A percentile compares a stretch with the other conserved stretches of the same genome.
phyloP scores from a whole-genome alignment of 2,329 filamentous ascomycete species.

The Clarireedia homoeocarpa region DNA sequence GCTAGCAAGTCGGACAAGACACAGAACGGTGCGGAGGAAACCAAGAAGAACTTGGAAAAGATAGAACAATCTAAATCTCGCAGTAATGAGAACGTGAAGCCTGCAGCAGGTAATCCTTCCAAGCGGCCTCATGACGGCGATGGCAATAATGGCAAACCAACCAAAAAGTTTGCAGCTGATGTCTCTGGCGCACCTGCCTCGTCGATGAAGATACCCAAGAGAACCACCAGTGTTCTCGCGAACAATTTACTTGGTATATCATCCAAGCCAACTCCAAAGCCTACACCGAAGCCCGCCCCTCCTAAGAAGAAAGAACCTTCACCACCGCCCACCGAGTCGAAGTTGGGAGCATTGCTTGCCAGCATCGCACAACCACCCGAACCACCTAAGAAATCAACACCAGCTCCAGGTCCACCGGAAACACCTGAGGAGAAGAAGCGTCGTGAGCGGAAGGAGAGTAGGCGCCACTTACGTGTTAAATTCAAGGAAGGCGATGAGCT shows the following conservation, averaged over 20 bases:
- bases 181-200: constrained; percentile 20
- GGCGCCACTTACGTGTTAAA: constrained; percentile 60
- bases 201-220: constrained; percentile 22
- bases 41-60: constrained; percentile 22
- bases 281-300: constrained; percentile 23
- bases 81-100: constrained; percentile 14
- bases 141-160: constrained; percentile 22
- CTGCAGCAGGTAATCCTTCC: constrained; percentile 11
- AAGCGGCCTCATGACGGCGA: constrained; percentile 30
- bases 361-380: constrained; percentile 29
- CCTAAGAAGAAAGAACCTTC: constrained; percentile 30
- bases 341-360: constrained; percentile 27
- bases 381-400: constrained; percentile 24
- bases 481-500: constrained; percentile 64
- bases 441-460: constrained; percentile 63
- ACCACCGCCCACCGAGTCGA: constrained; percentile 27
- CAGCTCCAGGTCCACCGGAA: constrained; percentile 38
- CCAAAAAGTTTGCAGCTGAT: constrained; percentile 28
- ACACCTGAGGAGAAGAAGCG: constrained; percentile 60
- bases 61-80: constrained; percentile 21
- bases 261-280: constrained; percentile 25
- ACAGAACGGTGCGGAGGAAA: constrained; percentile 19
- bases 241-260: constrained; percentile 25
- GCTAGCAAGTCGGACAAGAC: constrained; percentile 39
- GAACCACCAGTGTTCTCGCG: constrained; percentile 11